These are phyloP conservation scores for Botryosphaeria dothidea DNA, from an alignment of 2,329 filamentous ascomycete species.

Conservation along the genomic window DNA sequence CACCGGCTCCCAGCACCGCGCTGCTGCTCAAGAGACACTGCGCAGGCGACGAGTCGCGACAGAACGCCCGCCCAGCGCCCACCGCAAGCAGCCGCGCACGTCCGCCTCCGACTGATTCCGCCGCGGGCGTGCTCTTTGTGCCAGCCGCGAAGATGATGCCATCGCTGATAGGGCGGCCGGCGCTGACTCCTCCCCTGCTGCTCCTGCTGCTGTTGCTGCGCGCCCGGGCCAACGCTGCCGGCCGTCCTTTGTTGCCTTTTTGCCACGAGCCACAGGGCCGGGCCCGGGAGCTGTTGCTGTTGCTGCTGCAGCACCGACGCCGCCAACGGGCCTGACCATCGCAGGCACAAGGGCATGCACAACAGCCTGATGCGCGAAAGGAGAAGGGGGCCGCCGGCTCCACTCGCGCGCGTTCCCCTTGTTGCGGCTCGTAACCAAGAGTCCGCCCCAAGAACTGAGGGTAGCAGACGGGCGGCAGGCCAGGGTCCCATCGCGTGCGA, in stretches of 20 bases:
- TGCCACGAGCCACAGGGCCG: constrained; percentile 13
- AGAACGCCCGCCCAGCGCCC: neutral
- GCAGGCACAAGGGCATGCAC: neutral
- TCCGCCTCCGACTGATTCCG: neutral
- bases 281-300: neutral
- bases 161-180: constrained; percentile 8
- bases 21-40: no score
- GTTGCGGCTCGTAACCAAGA: constrained; percentile 13
- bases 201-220: no score
- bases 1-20: neutral
- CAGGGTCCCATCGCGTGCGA: constrained; percentile 4
- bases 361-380: neutral
- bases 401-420: neutral
- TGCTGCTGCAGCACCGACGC: neutral
- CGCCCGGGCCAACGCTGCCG: neutral
- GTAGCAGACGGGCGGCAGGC: neutral
- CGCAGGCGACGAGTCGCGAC: no score
- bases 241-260: constrained; percentile 9
- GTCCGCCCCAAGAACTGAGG: neutral
- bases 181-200: constrained; percentile 6
- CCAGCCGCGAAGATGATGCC: neutral
- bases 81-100: constrained; percentile 16
- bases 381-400: constrained; percentile 11
- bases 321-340: neutral
- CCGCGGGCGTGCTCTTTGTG: constrained; percentile 1